Conservation (phyloP, 2,329 filamentous ascomycete species). For the Gnomoniopsis smithogilvyi region DNA sequence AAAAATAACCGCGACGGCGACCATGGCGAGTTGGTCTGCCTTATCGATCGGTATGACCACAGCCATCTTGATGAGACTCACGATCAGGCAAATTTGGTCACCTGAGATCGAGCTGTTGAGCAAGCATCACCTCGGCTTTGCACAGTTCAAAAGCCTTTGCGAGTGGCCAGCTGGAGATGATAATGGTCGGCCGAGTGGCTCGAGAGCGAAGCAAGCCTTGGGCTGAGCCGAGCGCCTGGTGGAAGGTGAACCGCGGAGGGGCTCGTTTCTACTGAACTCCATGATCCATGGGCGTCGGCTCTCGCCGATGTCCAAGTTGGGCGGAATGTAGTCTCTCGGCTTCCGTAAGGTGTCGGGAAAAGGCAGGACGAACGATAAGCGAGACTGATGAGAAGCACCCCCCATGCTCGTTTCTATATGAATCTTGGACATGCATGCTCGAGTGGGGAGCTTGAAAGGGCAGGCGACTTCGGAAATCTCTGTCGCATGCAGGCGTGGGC, state of each 20-base stretch:
- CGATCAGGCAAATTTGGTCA: background rate
- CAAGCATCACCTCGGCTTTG: background rate
- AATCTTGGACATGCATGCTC: background rate
- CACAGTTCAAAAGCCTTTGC: background rate
- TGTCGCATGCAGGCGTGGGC: background rate
- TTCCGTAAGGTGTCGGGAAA: background rate
- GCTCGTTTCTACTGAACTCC: background rate
- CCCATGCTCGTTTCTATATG: background rate
- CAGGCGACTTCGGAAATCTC: background rate
- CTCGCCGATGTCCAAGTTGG: background rate
- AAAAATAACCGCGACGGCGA: slow-evolving; percentile 19
- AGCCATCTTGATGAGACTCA: slow-evolving; percentile 15
- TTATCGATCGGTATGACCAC: slow-evolving; percentile 22
- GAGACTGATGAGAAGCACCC: background rate
- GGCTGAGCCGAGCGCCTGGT: background rate
- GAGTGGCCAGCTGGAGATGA: background rate
- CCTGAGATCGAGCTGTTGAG: background rate
- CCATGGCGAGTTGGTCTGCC: slow-evolving; percentile 19
- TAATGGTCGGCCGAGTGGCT: background rate
- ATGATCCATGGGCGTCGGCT: background rate
- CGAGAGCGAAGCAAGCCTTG: background rate
- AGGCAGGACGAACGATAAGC: background rate
- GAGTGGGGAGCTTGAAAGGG: background rate
- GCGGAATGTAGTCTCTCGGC: background rate
- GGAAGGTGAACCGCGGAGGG: no score